Evolutionary conservation across 2,329 filamentous ascomycete genomes (phyloP), one percentile per base, ranked within the genome.

Genomic region (Aspergillus calidoustus): DNA sequence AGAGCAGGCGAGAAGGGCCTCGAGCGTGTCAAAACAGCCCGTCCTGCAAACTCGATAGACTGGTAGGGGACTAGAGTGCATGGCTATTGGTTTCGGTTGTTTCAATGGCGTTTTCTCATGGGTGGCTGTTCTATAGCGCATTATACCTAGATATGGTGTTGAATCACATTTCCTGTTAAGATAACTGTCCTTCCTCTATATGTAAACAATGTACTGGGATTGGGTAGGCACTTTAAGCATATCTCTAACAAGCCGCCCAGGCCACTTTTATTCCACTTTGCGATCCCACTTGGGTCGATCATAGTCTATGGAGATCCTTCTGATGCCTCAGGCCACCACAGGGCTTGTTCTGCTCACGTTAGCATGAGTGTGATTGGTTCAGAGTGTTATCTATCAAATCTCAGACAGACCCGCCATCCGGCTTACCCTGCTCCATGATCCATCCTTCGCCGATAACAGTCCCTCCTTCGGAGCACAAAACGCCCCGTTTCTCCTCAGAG

Each of bases 1-100:
- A 87, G 86, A 73, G 64, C 72, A 4, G 64, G 70, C 4, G 68
- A 69, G 44, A 70, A 71, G 7, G 65, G 69, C 4, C 53, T 57
- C 9, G 55, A 51, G 25, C 47, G 54, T 17, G 61, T 49, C 44
- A 46, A 60, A 54, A 50, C 62, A 7, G 64, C 65, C 19, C 67
- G 69, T 41, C 54, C 69, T 25, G 64, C 66, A 2, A 71, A 69
- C 38, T 63, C 66, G 3, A 77, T 78, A 64, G 76, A 78, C 57
- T 78, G 76, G 76, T 75, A 66, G 59, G 52, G 51, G 17, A 19
- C 17, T 13, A 54, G n/a, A 50, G 28, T 23, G 55, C 44, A 50
- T 41, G 56, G 46, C 41, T n/a, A 22, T 22, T 28, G 38, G 34
- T 4, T 41, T 41, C 13, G 19, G 30, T 23, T 52, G 31, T 31